Evolutionary conservation across 768 basidiomycete genomes (phyloP).

Genomic region (Leccinum fibrillosum): DNA sequence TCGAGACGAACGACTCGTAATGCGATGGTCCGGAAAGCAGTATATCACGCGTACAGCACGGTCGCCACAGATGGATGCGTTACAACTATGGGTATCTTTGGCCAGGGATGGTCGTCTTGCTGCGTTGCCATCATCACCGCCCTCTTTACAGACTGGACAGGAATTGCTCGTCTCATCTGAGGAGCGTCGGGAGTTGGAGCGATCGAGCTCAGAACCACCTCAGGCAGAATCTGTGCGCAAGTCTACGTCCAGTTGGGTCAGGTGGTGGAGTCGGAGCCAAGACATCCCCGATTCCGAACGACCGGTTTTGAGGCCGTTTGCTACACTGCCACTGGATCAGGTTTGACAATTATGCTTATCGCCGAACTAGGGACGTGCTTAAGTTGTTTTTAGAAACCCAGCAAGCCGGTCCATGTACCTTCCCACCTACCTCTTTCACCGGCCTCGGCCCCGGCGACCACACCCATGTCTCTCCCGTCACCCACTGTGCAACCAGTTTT

Average conservation of each 20-base stretch:
- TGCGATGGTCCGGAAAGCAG: conserved; percentile 69
- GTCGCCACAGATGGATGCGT: conserved; percentile 71
- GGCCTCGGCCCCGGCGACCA: conserved; percentile 46
- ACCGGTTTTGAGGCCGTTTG: conserved; percentile 21
- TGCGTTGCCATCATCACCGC: conserved; percentile 7
- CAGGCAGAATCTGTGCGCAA: conserved; percentile 34
- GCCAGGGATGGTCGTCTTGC: conserved; percentile 26
- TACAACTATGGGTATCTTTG: conserved; percentile 54
- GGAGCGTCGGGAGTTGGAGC: conserved; percentile 32
- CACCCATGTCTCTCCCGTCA: conserved; percentile 31
- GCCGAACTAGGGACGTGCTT: not conserved
- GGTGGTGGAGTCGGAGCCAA: conserved; percentile 78
- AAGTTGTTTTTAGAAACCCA: conserved; percentile 12
- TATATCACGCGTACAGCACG: conserved; percentile 77
- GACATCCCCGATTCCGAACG: conserved; percentile 27
- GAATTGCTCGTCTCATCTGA: conserved; percentile 20
- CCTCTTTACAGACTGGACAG: conserved; percentile 27
- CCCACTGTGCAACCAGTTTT: conserved; percentile 29
- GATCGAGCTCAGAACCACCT: conserved; percentile 36
- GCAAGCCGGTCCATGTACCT: not conserved
- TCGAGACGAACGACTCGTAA: conserved; percentile 61
- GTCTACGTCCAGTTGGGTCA: conserved; percentile 67
- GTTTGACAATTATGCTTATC: conserved; percentile 8
- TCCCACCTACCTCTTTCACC: conserved; percentile 23
- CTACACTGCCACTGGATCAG: conserved; percentile 24